Conservation (phyloP, 225 moss, liverwort and hornwort genomes). For the Bryum argenteum region DNA sequence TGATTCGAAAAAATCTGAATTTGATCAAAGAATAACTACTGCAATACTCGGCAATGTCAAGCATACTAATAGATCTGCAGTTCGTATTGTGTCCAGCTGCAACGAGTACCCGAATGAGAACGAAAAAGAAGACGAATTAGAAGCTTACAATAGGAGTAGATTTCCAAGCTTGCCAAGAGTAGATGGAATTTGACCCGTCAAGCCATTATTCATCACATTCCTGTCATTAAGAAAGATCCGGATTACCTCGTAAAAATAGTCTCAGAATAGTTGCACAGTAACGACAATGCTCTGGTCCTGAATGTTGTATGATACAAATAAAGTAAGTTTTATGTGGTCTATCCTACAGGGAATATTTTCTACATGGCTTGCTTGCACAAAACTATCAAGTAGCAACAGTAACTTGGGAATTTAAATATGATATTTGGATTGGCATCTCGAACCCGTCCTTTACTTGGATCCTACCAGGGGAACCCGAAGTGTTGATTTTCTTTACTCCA, state of each 20-base stretch:
- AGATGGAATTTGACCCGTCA: slow-evolving; percentile 63
- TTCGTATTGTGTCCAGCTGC: background rate
- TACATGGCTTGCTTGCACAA: background rate
- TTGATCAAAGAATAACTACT: too few relatives aligned
- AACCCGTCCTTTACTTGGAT: too few relatives aligned
- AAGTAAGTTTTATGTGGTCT: background rate
- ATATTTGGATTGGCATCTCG: too few relatives aligned
- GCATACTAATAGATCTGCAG: too few relatives aligned
- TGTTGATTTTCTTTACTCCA: too few relatives aligned
- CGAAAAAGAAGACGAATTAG: slow-evolving; percentile 14
- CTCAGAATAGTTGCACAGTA: background rate
- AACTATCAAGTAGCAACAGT: background rate
- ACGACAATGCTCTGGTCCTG: background rate
- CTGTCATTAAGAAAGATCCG: slow-evolving; percentile 36
- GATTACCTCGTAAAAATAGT: background rate
- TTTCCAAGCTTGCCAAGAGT: slow-evolving; percentile 56
- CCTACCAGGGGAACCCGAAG: too few relatives aligned
- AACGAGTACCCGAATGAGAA: background rate
- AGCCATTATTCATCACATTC: slow-evolving; percentile 60
- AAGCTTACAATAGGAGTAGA: slow-evolving; percentile 61
- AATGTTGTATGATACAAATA: background rate
- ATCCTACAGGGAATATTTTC: background rate
- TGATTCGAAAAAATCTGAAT: too few relatives aligned
- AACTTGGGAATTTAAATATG: background rate
- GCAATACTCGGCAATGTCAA: background rate